Conservation (phyloP, 1,284 basidiomycete genomes). For the Cerioporus squamosus region DNA sequence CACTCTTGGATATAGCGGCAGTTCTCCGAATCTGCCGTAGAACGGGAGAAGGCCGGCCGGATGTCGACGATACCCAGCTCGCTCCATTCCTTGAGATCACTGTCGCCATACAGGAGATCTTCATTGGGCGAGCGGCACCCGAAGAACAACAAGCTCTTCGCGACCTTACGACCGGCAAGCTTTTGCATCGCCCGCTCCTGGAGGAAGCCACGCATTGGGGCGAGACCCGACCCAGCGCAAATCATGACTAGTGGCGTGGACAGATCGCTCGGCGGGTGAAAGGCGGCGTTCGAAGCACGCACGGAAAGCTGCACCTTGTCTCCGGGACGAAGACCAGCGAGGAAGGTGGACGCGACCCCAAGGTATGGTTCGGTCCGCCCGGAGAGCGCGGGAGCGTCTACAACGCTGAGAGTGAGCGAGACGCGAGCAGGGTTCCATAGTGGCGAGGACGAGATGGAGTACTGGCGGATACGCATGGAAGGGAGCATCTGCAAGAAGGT, state of each 20-base stretch:
- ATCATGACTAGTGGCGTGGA: conserved; percentile 50
- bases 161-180: conserved; percentile 46
- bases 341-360: conserved; percentile 55
- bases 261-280: conserved; percentile 52
- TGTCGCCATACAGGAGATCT: conserved; percentile 49
- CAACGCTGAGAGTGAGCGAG: conserved; percentile 50
- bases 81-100: conserved; percentile 47
- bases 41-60: conserved; percentile 50
- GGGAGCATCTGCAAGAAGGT: conserved; percentile 49
- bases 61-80: conserved; percentile 50
- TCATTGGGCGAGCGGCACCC: conserved; percentile 47
- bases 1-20: conserved; percentile 54
- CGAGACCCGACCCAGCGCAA: conserved; percentile 53
- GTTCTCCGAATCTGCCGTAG: conserved; percentile 38
- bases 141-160: conserved; percentile 50
- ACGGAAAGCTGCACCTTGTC: conserved; percentile 50
- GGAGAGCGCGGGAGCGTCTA: conserved; percentile 42
- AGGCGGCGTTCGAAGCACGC: conserved; percentile 42
- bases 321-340: conserved; percentile 45
- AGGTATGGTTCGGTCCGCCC: conserved; percentile 41
- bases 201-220: conserved; percentile 58
- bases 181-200: conserved; percentile 55
- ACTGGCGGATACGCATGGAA: conserved; percentile 53
- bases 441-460: conserved; percentile 58
- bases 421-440: conserved; percentile 47